Evolutionary conservation across 2,329 filamentous ascomycete species (phyloP).

Genomic region (Fusarium virguliforme): DNA sequence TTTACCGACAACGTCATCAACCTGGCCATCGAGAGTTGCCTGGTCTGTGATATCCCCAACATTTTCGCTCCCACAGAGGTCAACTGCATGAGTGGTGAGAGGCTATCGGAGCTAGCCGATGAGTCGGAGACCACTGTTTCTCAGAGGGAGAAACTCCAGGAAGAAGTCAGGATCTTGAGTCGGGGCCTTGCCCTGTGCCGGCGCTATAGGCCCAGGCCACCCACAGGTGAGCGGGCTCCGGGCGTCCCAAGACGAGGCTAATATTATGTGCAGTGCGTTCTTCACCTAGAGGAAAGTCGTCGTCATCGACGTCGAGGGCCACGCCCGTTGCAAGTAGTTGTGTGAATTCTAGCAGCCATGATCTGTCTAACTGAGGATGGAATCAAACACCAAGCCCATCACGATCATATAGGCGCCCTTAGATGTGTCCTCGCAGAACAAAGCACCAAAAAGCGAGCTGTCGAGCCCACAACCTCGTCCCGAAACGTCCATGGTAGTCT

Average conservation of each 20-base stretch:
- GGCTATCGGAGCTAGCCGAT: constrained; percentile 29
- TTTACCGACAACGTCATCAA: constrained; percentile 66
- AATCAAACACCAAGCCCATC: neutral
- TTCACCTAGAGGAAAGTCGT: constrained; percentile 1
- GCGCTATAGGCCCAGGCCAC: constrained; percentile 23
- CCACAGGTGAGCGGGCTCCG: constrained; percentile 26
- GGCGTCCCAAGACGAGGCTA: neutral
- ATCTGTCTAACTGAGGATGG: neutral
- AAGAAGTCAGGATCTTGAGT: constrained; percentile 31
- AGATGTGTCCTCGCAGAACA: no score
- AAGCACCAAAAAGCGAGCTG: no score
- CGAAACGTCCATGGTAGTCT: no score
- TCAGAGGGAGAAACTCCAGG: constrained; percentile 26
- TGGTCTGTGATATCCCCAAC: constrained; percentile 59
- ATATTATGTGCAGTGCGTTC: constrained; percentile 13
- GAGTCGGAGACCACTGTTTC: constrained; percentile 21
- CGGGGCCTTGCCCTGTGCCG: constrained; percentile 28
- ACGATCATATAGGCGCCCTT: neutral
- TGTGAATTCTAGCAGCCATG: no score
- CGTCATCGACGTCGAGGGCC: neutral
- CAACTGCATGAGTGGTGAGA: constrained; percentile 27
- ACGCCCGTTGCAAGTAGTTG: neutral
- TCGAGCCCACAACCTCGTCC: neutral
- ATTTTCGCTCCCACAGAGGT: constrained; percentile 58
- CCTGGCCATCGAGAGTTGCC: constrained; percentile 65